A percentile compares a stretch with the other conserved stretches of the same genome.
Conservation (phyloP, 1,284 basidiomycete genomes). For the Vanrija pseudolonga region DNA sequence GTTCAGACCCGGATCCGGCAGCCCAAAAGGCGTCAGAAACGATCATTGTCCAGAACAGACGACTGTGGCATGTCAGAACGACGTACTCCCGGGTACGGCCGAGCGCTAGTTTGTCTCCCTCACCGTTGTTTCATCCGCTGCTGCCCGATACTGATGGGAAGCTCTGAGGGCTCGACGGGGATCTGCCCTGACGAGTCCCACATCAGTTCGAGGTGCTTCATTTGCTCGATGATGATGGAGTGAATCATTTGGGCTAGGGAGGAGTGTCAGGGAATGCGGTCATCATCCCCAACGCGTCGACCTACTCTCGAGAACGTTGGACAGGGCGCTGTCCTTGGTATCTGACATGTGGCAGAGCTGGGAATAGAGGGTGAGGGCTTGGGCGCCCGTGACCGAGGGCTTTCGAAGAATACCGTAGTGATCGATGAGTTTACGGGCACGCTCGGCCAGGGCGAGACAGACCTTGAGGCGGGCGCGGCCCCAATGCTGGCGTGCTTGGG, state of each 20-base stretch:
- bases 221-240: conserved; percentile 28
- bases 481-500: conserved; percentile 28
- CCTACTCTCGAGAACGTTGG: conserved; percentile 31
- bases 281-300: background rate
- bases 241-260: conserved; percentile 26
- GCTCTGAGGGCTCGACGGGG: too few species aligned
- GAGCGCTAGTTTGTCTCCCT: background rate
- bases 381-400: conserved; percentile 32
- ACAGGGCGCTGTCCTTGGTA: conserved; percentile 8
- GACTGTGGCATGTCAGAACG: conserved; percentile 7
- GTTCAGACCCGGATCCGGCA: conserved; percentile 20
- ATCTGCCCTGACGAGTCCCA: conserved; percentile 23
- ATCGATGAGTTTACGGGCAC: conserved; percentile 33
- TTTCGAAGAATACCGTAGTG: conserved; percentile 22
- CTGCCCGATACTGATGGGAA: conserved; percentile 8
- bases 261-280: background rate
- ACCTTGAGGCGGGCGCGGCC: conserved; percentile 23
- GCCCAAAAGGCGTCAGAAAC: conserved; percentile 34
- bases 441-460: conserved; percentile 29
- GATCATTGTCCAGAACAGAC: conserved; percentile 34
- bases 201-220: conserved; percentile 26
- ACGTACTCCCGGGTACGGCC: too few species aligned
- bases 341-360: conserved; percentile 32
- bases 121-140: conserved; percentile 13
- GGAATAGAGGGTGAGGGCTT: conserved; percentile 29